Base-by-base conservation (phyloP, 805 yeast species). In the Candida bentonensis region DNA sequence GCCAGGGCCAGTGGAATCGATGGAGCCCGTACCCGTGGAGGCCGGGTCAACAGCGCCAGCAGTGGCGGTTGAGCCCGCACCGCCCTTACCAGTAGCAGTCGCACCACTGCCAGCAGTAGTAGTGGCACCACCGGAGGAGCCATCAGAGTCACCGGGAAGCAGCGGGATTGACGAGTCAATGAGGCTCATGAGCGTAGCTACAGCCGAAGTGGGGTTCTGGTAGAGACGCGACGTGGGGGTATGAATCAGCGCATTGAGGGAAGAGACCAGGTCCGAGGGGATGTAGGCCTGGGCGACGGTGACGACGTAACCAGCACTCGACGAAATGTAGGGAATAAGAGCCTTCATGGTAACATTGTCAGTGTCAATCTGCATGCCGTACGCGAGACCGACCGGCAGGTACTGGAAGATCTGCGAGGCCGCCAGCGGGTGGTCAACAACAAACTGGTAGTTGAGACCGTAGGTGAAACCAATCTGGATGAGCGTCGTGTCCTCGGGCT, bases 201-300 rank as follows among this genome's bases (percentile, higher is more conserved):
- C 73, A 4, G 84, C 71, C 1, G 70, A 53, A 52, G 72, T 74
- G 17, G 78, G 70, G 58, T 78, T 76, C 43, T 66, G 51, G 63
- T 82, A 89, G 42, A 92, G 59, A 21, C 53, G 46, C 2, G 95
- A 83, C n/a, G 65, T 53, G 0, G 68, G 50, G 46, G 77, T 63
- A 42, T 66, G 62, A 39, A 89, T 60, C 30, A 68, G 60, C 15
- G 61, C 61, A 47, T 74, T 73, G 49, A 89, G 67, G 0, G 65
- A 58, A 1, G 59, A 53, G 15, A 83, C 70, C 23, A 70, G 62
- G 11, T 61, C 59, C 9, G 64, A 59, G 21, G 95, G 95, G 65
- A 86, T 81, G 59, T 82, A 86, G 45, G 85, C 81, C 59, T 82
- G 82, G 4, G 96, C 97, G 48, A 88, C 83, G 0, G 96, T 82